Percentiles rank a stretch among this genome's conserved stretches.
Conservation (phyloP, 257 asterid genomes). For the Fraxinus pennsylvanica region DNA sequence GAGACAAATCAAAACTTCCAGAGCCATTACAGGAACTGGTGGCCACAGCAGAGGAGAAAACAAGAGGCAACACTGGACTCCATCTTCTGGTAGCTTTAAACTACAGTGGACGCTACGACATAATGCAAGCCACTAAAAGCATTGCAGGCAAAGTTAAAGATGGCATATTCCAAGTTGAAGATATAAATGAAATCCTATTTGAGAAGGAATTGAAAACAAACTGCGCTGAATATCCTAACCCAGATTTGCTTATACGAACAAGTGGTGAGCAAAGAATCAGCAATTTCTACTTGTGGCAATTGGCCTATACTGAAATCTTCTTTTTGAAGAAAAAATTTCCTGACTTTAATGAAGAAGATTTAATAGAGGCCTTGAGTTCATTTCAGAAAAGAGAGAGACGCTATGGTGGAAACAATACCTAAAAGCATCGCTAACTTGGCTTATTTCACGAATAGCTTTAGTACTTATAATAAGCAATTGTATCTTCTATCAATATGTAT, state of each 20-base stretch:
- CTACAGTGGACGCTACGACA: slow-evolving; percentile 36
- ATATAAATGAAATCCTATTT: neutral
- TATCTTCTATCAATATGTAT: neutral
- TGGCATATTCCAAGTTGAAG: neutral
- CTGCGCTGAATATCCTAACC: neutral
- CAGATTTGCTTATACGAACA: slow-evolving; percentile 28
- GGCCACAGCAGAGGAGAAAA: neutral
- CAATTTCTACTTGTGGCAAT: slow-evolving; percentile 28
- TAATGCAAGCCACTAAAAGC: slow-evolving; percentile 27
- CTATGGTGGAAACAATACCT: neutral
- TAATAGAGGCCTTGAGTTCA: slow-evolving; percentile 17
- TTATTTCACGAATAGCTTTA: too few relatives aligned
- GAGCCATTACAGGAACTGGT: neutral
- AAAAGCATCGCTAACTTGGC: too few relatives aligned
- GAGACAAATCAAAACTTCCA: slow-evolving; percentile 22
- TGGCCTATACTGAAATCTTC: slow-evolving; percentile 23
- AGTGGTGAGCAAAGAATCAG: slow-evolving; percentile 29
- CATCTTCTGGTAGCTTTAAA: slow-evolving; percentile 21
- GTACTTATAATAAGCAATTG: neutral
- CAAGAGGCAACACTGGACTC: slow-evolving; percentile 17
- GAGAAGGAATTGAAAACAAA: slow-evolving; percentile 21
- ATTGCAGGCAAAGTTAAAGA: slow-evolving; percentile 30
- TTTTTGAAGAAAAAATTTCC: neutral
- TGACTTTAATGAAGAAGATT: slow-evolving; percentile 16
- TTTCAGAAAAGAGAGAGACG: slow-evolving; percentile 25